Base-by-base conservation (phyloP, 2,329 filamentous ascomycete species). In the Hymenoscyphus scutula region DNA sequence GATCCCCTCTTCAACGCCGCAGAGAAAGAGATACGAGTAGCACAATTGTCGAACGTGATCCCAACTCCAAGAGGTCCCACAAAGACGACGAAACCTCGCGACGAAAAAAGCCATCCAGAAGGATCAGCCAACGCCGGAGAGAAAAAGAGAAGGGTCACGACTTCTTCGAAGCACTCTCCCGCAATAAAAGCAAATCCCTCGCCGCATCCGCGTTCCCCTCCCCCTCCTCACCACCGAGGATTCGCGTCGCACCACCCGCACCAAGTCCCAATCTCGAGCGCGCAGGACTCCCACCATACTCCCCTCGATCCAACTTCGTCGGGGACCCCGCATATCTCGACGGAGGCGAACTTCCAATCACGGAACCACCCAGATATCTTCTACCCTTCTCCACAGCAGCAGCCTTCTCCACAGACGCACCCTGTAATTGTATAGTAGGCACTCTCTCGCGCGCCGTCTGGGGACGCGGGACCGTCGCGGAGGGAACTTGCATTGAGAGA, bases 161-260 rank as follows among this genome's bases (percentile, higher is more conserved):
- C 45, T 51, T 51, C 19, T 51, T 51, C 19, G 45, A 51, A 51
- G 45, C 45, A 25, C 45, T 51, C 25, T 58, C 56, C 23, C 56
- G 30, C 56, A 58, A 32, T 27, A 58, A 15, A 64, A 85, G 68
- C 67, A 87, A 70, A 7, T 81, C 83, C 69, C 79, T 81, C 13
- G 79, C 82, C 8, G 82, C 83, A 53, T 79, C 76, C 3, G 79
- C 82, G 62, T 78, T 79, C 41, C n/a, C 45, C 23, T 19, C 45
- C 41, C n/a, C 45, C 23, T 19, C 45, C 11, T 23, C 45, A 23
- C 19, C 23, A 8, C 45, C 45, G 10, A 51, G 13, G 25, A n/a
- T n/a, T n/a, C 23, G 7, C 19, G 19, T 19, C 19, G 11, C 10
- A 51, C 10, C 10, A 7, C 45, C 45, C n/a, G n/a, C n/a, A n/a